phyloP scores from a whole-genome alignment of 2,329 filamentous ascomycete species.

The Aureobasidium zeae region DNA sequence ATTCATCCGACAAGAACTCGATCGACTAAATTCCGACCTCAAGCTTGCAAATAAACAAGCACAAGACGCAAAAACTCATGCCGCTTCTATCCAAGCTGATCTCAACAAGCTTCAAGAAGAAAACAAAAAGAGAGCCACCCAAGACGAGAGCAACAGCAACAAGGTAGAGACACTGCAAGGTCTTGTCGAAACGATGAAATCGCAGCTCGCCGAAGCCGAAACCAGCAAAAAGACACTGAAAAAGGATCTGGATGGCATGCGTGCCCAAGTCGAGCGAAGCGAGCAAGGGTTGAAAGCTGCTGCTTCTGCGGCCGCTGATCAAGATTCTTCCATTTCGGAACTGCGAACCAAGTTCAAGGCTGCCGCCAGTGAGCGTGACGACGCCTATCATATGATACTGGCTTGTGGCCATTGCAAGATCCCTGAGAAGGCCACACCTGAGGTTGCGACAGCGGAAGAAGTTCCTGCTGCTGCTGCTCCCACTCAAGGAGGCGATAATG shows the following conservation, averaged over 20 bases:
- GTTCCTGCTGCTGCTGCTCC: neutral
- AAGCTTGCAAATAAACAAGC: slow-evolving; percentile 23
- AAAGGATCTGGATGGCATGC: slow-evolving; percentile 33
- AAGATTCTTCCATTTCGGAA: neutral
- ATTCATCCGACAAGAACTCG: slow-evolving; percentile 35
- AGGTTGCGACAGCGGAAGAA: neutral
- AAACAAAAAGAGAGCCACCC: slow-evolving; percentile 34
- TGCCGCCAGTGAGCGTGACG: slow-evolving; percentile 26
- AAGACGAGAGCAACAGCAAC: slow-evolving; percentile 2
- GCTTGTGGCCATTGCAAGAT: slow-evolving; percentile 27
- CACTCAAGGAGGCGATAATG: slow-evolving; percentile 19
- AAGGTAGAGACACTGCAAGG: slow-evolving; percentile 41
- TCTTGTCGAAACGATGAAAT: slow-evolving; percentile 46
- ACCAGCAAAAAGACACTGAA: slow-evolving; percentile 39
- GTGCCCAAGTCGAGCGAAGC: slow-evolving; percentile 24
- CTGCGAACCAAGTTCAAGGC: slow-evolving; percentile 25
- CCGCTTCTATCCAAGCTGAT: slow-evolving; percentile 24
- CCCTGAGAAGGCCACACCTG: slow-evolving; percentile 16
- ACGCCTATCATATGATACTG: slow-evolving; percentile 29
- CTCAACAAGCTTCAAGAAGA: slow-evolving; percentile 32
- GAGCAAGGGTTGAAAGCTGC: slow-evolving; percentile 3
- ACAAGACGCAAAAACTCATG: neutral
- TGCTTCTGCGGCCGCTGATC: slow-evolving; percentile 20
- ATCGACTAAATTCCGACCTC: slow-evolving; percentile 38
- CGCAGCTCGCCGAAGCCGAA: slow-evolving; percentile 47